phyloP scores from a whole-genome alignment of 1,284 basidiomycete species.

The Agroathelia rolfsii region DNA sequence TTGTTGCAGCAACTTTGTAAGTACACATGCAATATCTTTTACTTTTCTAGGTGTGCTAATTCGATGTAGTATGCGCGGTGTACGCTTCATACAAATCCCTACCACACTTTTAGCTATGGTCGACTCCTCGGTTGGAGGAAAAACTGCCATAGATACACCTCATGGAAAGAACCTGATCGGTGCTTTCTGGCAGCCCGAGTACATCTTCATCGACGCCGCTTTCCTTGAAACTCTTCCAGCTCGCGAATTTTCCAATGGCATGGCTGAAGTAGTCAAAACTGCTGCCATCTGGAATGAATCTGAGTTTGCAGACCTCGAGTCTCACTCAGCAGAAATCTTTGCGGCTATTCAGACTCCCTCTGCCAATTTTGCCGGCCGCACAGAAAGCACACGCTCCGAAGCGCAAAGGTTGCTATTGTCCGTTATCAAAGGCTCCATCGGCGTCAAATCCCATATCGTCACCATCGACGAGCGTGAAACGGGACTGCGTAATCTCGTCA shows the following conservation, averaged over 20 bases:
- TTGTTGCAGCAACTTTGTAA: constrained; percentile 96
- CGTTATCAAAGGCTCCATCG: constrained; percentile 81
- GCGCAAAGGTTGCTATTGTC: constrained; percentile 69
- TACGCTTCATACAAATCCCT: constrained; percentile 93
- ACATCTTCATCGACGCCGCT: constrained; percentile 95
- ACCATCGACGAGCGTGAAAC: constrained; percentile 93
- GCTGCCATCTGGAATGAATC: constrained; percentile 91
- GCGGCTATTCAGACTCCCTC: constrained; percentile 75
- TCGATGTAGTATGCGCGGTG: constrained; percentile 67
- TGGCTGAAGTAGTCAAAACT: constrained; percentile 98
- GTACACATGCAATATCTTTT: constrained; percentile 29
- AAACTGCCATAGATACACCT: constrained; percentile 96
- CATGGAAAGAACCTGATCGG: constrained; percentile 98
- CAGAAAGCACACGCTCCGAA: constrained; percentile 55
- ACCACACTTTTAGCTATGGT: constrained; percentile 98
- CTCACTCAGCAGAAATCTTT: constrained; percentile 74
- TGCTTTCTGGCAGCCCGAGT: constrained; percentile 96
- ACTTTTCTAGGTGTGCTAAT: constrained; percentile 2
- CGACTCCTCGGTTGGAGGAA: constrained; percentile 94
- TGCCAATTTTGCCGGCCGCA: constrained; percentile 49
- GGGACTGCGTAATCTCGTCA: constrained; percentile 91
- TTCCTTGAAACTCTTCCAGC: constrained; percentile 91
- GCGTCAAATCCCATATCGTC: constrained; percentile 91
- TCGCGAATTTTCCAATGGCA: constrained; percentile 94
- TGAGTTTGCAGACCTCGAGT: constrained; percentile 82